Evolutionary conservation across 164 flowering plant species (phyloP).

Genomic region (Liriodendron chinense): DNA sequence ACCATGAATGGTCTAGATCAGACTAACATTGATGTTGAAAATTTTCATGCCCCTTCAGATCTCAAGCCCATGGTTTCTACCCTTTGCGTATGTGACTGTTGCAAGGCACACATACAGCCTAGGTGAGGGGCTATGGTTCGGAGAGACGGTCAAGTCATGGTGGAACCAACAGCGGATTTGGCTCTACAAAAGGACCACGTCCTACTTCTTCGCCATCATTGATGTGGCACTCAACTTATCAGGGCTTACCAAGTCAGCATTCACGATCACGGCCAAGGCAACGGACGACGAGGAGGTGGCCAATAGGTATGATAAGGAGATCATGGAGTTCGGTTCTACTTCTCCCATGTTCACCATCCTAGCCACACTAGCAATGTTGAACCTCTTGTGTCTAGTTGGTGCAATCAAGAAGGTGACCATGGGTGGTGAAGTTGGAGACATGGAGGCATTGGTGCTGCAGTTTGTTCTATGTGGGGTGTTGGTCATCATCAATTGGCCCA

Average conservation of each 20-base stretch:
- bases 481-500: constrained; percentile 50
- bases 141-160: constrained; percentile 59
- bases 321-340: constrained; percentile 65
- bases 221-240: constrained; percentile 38
- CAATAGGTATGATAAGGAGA: constrained; percentile 49
- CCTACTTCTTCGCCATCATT: constrained; percentile 48
- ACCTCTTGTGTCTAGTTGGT: constrained; percentile 42
- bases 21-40: too few relatives aligned
- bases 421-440: not conserved
- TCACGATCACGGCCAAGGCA: constrained; percentile 52
- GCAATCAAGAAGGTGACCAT: constrained; percentile 26
- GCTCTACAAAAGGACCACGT: constrained; percentile 56
- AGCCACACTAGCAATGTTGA: constrained; percentile 55
- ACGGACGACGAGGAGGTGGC: constrained; percentile 44
- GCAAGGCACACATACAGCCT: constrained; percentile 29
- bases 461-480: constrained; percentile 39
- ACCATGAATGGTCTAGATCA: too few relatives aligned
- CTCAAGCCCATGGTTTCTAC: constrained; percentile 64
- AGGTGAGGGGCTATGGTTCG: constrained; percentile 38
- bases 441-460: constrained; percentile 38
- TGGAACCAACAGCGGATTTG: constrained; percentile 74
- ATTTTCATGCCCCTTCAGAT: constrained; percentile 35
- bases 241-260: constrained; percentile 39
- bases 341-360: constrained; percentile 54
- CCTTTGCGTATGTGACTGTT: constrained; percentile 46